Evolutionary conservation across 2,329 filamentous ascomycete genomes (phyloP).

Genomic region (Monosporascus sp.): DNA sequence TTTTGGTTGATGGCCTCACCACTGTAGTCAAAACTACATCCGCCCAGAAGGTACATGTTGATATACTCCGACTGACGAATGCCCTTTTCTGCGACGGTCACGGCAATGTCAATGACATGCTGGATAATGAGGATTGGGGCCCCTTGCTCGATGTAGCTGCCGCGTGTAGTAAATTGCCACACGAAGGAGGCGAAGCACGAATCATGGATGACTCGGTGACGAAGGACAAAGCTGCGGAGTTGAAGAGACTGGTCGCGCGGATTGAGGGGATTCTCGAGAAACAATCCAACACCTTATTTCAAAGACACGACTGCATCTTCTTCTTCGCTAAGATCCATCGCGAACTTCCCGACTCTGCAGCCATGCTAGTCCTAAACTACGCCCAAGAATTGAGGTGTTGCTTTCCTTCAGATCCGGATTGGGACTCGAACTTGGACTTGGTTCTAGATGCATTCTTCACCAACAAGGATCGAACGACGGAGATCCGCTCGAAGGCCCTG

Average conservation of each 20-base stretch:
- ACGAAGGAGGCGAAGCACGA: background rate
- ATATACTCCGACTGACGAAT: slow-evolving; percentile 48
- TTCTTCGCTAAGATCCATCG: slow-evolving; percentile 60
- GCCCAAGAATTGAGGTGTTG: slow-evolving; percentile 65
- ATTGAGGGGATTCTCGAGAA: slow-evolving; percentile 44
- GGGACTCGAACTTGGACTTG: slow-evolving; percentile 58
- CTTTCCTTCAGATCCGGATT: slow-evolving; percentile 63
- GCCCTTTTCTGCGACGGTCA: slow-evolving; percentile 49
- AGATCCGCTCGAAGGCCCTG: slow-evolving; percentile 58
- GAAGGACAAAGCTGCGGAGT: slow-evolving; percentile 27
- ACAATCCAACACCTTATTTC: slow-evolving; percentile 45
- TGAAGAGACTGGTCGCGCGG: slow-evolving; percentile 39
- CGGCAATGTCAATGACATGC: slow-evolving; percentile 46
- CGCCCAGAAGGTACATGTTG: slow-evolving; percentile 39
- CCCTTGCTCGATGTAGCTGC: slow-evolving; percentile 53
- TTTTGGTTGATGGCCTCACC: slow-evolving; percentile 52
- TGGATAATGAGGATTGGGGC: slow-evolving; percentile 63
- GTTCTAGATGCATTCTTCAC: slow-evolving; percentile 60
- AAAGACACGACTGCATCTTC: slow-evolving; percentile 59
- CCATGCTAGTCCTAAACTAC: slow-evolving; percentile 59
- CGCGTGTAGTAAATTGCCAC: slow-evolving; percentile 40
- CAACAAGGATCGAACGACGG: slow-evolving; percentile 53
- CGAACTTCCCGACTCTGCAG: slow-evolving; percentile 59
- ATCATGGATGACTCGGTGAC: slow-evolving; percentile 14
- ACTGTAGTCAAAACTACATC: slow-evolving; percentile 41